These are phyloP conservation scores for Polyrhizophydium stewartii DNA, from an alignment of 371 early-diverging fungal genomes.

Conservation along the genomic window DNA sequence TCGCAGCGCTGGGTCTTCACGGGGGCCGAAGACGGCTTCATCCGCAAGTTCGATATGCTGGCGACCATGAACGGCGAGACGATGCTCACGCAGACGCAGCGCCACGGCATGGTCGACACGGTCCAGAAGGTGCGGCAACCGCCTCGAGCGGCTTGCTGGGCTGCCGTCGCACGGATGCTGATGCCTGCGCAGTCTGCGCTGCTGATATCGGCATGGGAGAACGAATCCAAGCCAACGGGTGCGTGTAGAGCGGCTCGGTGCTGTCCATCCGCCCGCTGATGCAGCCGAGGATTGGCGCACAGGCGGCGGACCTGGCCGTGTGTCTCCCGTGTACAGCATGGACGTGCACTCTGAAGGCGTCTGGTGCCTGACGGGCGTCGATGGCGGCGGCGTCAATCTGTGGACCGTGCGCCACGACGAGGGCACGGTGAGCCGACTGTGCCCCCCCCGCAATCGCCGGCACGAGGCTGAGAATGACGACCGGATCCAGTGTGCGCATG, in stretches of 20 bases:
- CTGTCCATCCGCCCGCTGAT: too few relatives aligned
- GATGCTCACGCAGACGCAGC: constrained; percentile 74
- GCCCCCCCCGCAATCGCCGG: too few relatives aligned
- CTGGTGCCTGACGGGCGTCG: constrained; percentile 70
- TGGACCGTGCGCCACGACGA: constrained; percentile 92
- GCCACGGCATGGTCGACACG: constrained; percentile 82
- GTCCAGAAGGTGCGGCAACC: constrained; percentile 60
- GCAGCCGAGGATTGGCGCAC: not conserved
- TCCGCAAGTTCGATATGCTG: constrained; percentile 90
- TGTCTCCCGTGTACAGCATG: constrained; percentile 88
- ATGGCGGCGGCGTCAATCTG: constrained; percentile 81
- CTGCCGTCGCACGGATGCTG: not conserved
- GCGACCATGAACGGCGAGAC: constrained; percentile 82
- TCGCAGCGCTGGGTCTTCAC: constrained; percentile 78
- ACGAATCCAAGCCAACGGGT: constrained; percentile 53
- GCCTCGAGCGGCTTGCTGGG: not conserved
- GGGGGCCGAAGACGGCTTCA: constrained; percentile 87
- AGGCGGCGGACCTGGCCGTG: constrained; percentile 20
- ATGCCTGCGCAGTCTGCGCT: constrained; percentile 59
- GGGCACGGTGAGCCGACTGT: constrained; percentile 61
- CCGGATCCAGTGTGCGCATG: constrained; percentile 36
- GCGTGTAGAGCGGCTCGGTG: not conserved
- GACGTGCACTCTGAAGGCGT: constrained; percentile 88
- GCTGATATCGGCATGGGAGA: constrained; percentile 88
- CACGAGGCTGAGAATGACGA: too few relatives aligned